phyloP scores from a whole-genome alignment of 352 stramenopile genomes.

The Saprolegnia parasitica region DNA sequence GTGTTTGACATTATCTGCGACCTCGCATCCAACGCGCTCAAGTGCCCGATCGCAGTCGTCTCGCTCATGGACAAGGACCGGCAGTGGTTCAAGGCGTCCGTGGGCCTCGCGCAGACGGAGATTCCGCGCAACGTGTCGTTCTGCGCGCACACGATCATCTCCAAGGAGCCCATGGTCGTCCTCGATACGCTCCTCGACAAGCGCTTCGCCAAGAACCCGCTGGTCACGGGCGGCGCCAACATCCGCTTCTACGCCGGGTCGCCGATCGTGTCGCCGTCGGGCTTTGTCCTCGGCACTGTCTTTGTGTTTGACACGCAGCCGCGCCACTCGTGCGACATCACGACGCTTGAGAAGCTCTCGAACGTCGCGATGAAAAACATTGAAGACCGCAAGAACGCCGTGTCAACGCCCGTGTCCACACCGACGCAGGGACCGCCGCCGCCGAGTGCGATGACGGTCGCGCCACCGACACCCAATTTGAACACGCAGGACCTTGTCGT shows the following conservation, averaged over 20 bases:
- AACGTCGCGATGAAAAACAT: constrained; percentile 89
- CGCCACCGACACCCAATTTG: constrained; percentile 40
- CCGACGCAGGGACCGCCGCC: constrained; percentile 37
- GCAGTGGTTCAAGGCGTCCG: constrained; percentile 85
- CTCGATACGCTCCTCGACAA: constrained; percentile 84
- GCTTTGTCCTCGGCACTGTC: constrained; percentile 76
- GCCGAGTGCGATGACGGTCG: constrained; percentile 31
- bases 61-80: constrained; percentile 81
- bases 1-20: constrained; percentile 89
- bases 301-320: constrained; percentile 86
- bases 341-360: constrained; percentile 83
- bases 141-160: constrained; percentile 81
- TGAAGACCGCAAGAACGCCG: constrained; percentile 82
- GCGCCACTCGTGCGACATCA: constrained; percentile 80
- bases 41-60: constrained; percentile 82
- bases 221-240: constrained; percentile 76
- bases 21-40: constrained; percentile 79
- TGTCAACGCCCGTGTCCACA: constrained; percentile 52
- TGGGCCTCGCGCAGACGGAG: constrained; percentile 80
- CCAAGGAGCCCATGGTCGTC: constrained; percentile 85
- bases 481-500: constrained; percentile 73
- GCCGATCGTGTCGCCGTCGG: constrained; percentile 73
- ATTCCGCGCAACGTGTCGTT: constrained; percentile 82
- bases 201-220: constrained; percentile 81
- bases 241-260: constrained; percentile 84